These are phyloP conservation scores for Odontarrhena argentea DNA, from an alignment of 345 rosid species.

Conservation along the genomic window DNA sequence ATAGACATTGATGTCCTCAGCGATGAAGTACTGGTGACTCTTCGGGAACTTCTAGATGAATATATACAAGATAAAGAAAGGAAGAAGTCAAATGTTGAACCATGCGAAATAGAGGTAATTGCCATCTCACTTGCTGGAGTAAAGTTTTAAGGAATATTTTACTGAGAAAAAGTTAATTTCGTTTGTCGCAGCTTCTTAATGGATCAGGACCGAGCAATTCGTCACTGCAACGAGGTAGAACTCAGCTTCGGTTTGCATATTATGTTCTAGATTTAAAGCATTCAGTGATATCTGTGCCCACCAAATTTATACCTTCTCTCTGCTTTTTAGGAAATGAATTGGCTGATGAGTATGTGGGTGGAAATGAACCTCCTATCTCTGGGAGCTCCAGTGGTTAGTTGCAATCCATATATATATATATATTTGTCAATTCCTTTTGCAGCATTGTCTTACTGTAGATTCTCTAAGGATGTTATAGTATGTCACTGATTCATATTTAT, in stretches of 20 bases:
- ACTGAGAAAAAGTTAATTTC: constrained; percentile 9
- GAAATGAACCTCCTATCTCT: constrained; percentile 76
- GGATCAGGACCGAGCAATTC: constrained; percentile 80
- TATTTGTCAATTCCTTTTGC: constrained; percentile 14
- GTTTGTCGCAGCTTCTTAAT: constrained; percentile 58
- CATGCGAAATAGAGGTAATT: constrained; percentile 85
- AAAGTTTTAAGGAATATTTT: not conserved
- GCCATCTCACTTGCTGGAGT: constrained; percentile 31
- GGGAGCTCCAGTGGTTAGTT: constrained; percentile 60
- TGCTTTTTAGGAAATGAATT: constrained; percentile 56
- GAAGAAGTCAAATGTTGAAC: constrained; percentile 58
- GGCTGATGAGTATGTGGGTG: constrained; percentile 84
- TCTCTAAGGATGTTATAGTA: constrained; percentile 7
- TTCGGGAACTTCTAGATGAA: constrained; percentile 73
- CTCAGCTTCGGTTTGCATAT: constrained; percentile 42
- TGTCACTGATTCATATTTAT: constrained; percentile 16
- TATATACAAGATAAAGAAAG: constrained; percentile 64
- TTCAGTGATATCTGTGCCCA: constrained; percentile 13
- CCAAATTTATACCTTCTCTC: constrained; percentile 4
- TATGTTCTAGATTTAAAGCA: not conserved
- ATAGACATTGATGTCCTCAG: constrained; percentile 91
- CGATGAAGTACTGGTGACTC: constrained; percentile 68
- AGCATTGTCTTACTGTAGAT: constrained; percentile 15
- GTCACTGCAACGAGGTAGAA: constrained; percentile 71
- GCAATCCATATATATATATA: constrained; percentile 7